A percentile compares a stretch with the other conserved stretches of the same genome.
These are phyloP conservation scores for Amanita phalloides DNA, from an alignment of 768 basidiomycete genomes.

Conservation along the genomic window DNA sequence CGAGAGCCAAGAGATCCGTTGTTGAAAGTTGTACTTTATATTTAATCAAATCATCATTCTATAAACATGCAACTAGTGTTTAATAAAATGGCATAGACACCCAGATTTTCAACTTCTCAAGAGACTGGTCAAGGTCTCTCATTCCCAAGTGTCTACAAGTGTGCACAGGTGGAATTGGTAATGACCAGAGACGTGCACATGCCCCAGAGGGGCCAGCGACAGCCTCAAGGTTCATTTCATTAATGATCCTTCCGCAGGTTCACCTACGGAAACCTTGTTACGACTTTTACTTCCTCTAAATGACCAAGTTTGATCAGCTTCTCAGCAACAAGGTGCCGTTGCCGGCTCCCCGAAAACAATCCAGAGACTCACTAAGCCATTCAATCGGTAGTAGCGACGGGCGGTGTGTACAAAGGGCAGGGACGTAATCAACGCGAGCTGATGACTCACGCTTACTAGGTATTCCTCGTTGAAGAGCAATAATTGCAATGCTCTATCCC, in stretches of 20 bases:
- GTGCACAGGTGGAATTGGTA: too few relatives aligned
- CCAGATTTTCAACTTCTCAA: background rate
- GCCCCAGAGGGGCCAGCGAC: background rate
- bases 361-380: constrained; percentile 10
- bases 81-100: constrained; percentile 1
- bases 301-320: background rate
- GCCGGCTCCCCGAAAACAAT: constrained; percentile 55
- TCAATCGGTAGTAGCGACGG: background rate
- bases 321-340: constrained; percentile 27
- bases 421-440: too few relatives aligned
- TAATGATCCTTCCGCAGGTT: background rate
- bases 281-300: too few relatives aligned
- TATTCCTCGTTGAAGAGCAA: constrained; percentile 54
- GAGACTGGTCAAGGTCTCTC: too few relatives aligned
- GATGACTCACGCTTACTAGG: background rate
- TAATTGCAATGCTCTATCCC: constrained; percentile 73
- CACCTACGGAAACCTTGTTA: too few relatives aligned
- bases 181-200: too few relatives aligned
- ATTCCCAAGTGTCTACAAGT: too few relatives aligned
- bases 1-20: constrained; percentile 71
- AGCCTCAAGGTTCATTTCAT: background rate
- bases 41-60: constrained; percentile 5
- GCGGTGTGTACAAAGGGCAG: too few relatives aligned
- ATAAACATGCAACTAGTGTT: constrained; percentile 16
- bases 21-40: constrained; percentile 31